Conservation (phyloP, 116 monocot species). For the Thalassia testudinum region DNA sequence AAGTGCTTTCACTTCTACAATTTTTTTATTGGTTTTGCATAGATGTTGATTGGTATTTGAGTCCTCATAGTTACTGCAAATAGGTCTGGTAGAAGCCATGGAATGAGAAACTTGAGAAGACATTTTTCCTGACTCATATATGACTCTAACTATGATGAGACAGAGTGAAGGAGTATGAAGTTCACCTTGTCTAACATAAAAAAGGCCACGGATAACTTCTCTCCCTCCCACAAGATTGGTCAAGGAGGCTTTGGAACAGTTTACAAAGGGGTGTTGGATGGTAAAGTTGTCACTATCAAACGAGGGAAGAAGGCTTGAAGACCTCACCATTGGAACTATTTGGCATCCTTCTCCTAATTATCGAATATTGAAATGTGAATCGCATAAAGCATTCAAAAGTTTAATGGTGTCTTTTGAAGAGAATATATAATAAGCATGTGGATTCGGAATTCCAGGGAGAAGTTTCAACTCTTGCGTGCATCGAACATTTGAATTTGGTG, state of each 20-base stretch:
- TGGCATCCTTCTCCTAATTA: not conserved
- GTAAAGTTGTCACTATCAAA: constrained; percentile 54
- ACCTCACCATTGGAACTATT: not conserved
- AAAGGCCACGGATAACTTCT: constrained; percentile 65
- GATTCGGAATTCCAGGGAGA: constrained; percentile 40
- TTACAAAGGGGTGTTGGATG: constrained; percentile 61
- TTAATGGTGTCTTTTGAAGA: constrained; percentile 12
- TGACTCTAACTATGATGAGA: not conserved
- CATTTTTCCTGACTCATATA: not conserved
- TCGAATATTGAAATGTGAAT: not conserved
- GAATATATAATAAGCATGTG: constrained; percentile 17
- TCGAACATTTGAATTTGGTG: constrained; percentile 72
- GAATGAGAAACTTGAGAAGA: constrained; percentile 4
- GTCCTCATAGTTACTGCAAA: not conserved
- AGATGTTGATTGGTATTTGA: constrained; percentile 5
- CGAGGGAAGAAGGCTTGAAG: constrained; percentile 53
- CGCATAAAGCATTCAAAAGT: not conserved
- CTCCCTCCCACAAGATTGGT: constrained; percentile 35
- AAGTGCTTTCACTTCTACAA: no score
- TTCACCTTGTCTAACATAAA: constrained; percentile 44
- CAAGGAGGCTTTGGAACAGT: constrained; percentile 69
- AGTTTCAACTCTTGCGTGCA: constrained; percentile 27
- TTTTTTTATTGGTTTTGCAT: constrained; percentile 1
- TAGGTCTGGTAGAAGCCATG: constrained; percentile 2
- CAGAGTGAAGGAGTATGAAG: constrained; percentile 7